These are phyloP conservation scores for Trichoderma orchidacearum DNA, from an alignment of 495 filamentous ascomycete genomes.

Conservation along the genomic window DNA sequence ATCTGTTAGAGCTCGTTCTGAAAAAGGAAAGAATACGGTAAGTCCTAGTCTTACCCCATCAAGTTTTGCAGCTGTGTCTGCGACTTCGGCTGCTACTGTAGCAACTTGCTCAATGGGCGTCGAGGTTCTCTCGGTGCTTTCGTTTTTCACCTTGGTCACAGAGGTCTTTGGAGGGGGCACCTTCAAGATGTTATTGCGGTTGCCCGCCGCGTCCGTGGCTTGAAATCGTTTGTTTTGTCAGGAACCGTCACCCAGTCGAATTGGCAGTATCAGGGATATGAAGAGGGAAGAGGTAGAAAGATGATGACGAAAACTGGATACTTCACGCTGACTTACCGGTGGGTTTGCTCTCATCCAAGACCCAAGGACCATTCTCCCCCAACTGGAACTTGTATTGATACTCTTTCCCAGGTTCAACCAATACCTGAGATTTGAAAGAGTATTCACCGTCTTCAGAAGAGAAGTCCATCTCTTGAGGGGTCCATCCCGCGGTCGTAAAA, in stretches of 20 bases:
- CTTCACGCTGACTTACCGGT: too few species aligned
- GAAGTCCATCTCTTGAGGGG: conserved; percentile 43
- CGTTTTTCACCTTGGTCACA: conserved; percentile 13
- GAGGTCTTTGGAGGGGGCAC: conserved; percentile 13
- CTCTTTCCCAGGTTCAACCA: conserved; percentile 27
- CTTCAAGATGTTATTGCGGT: conserved; percentile 43
- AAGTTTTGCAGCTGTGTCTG: conserved; percentile 17
- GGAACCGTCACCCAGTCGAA: neutral
- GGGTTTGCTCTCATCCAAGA: conserved; percentile 38
- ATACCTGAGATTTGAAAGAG: conserved; percentile 31
- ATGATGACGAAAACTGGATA: neutral
- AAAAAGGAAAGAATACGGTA: neutral
- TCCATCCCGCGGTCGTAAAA: conserved; percentile 52
- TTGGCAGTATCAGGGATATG: too few species aligned
- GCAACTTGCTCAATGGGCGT: conserved; percentile 9
- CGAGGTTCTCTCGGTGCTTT: conserved; percentile 12
- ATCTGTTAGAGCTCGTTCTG: neutral
- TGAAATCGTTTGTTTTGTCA: neutral
- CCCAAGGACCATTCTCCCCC: conserved; percentile 51
- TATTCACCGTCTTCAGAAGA: conserved; percentile 26
- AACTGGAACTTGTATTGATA: conserved; percentile 62
- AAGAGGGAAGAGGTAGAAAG: too few species aligned
- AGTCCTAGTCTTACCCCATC: conserved; percentile 2
- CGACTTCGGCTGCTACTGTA: conserved; percentile 1
- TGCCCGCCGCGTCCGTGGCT: conserved; percentile 42